phyloP scores from a whole-genome alignment of 768 basidiomycete genomes.

The Tulasnella sp. region DNA sequence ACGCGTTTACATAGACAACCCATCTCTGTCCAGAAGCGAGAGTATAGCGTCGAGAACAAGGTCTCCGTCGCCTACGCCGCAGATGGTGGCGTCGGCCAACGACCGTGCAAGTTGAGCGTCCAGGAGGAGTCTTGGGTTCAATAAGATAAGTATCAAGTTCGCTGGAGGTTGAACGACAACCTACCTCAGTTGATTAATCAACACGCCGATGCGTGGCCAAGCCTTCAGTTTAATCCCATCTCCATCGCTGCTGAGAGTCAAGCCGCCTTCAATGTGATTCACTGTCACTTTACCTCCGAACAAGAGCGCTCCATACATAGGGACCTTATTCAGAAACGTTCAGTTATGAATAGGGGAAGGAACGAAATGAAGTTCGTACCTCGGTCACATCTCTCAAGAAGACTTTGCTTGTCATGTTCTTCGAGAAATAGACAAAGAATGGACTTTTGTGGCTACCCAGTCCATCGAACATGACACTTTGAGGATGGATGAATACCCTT shows the following conservation, averaged over 20 bases:
- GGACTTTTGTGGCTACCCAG: constrained; percentile 69
- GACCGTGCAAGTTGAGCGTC: constrained; percentile 67
- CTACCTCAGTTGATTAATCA: constrained; percentile 84
- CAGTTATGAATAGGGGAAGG: neutral
- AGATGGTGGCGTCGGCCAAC: constrained; percentile 63
- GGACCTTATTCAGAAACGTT: constrained; percentile 56
- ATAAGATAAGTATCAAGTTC: neutral
- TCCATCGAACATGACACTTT: constrained; percentile 74
- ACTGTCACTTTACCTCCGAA: constrained; percentile 81
- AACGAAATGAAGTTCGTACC: constrained; percentile 47
- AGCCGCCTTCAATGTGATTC: constrained; percentile 78
- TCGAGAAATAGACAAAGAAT: constrained; percentile 82
- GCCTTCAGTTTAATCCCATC: constrained; percentile 67
- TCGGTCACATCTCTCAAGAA: constrained; percentile 88
- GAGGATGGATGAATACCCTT: constrained; percentile 82
- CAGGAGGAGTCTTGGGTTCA: constrained; percentile 58
- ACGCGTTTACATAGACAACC: constrained; percentile 38
- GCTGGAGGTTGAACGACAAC: constrained; percentile 16
- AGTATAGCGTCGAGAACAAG: constrained; percentile 54
- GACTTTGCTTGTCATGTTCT: constrained; percentile 78
- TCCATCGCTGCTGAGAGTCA: constrained; percentile 62
- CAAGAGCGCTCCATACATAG: constrained; percentile 80
- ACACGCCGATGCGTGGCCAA: constrained; percentile 87
- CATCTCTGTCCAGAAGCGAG: constrained; percentile 47
- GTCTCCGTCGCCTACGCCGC: constrained; percentile 54